Base-by-base conservation (phyloP, 169 alveolate genomes). In the Plasmodium vivax region DNA sequence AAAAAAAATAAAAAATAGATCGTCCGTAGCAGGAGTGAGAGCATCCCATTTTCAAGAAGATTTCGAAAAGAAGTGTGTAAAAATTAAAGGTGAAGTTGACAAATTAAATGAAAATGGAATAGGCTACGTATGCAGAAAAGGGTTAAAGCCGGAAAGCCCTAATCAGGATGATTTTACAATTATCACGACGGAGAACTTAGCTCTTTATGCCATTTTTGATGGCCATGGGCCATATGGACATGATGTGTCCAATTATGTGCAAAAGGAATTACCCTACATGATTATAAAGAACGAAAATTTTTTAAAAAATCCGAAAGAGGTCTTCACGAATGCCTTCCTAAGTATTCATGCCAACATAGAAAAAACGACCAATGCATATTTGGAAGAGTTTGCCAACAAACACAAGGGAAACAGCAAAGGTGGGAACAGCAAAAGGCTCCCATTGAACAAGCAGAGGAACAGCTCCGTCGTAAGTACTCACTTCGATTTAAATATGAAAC, bases 141-240 rank as follows among this genome's bases (percentile, higher is more conserved):
- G 99, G 0, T 81, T 96, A 85, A 98, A 98, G 80, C 98, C 98
- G 5, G 98, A 97, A 84, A 95, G 97, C 68, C 98, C 98, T 1
- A 98, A 98, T 82, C 98, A 98, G 93, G 99, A 98, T 80, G 99
- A 98, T 88, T 96, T 92, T 54, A 85, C 83, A 79, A 73, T 95
- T 74, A 93, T 93, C 68, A 88, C 94, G 12, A 96, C 95, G 84
- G 98, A 96, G 62, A 83, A 84, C 54, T 77, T 92, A 90, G 95
- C 96, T 3, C 90, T 97, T 54, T 97, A 95, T 85, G 98, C 98
- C n/a, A 98, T 98, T 43, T 98, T 98, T 87, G 99, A 98, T 88
- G 99, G 99, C 16, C 99, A 97, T 95, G 99, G 99, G 2, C 98
- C 98, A 6, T 96, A 91, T 94, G 99, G 99, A 14, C 99, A 98